These are phyloP conservation scores for Verticillium longisporum DNA, from an alignment of 2,329 filamentous ascomycete species.

Conservation along the genomic window DNA sequence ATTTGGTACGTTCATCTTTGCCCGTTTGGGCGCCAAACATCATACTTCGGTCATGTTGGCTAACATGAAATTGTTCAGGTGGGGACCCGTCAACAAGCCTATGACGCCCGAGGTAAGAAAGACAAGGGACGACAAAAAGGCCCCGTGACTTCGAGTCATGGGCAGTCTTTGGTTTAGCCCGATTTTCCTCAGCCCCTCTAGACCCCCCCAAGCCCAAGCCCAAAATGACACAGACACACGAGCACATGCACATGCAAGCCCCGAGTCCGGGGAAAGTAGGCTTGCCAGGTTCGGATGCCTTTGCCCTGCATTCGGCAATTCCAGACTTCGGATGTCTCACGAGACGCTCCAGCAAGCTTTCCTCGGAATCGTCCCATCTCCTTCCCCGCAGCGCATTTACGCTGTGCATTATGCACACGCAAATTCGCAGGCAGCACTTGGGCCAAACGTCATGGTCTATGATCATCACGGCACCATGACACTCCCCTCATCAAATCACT, in stretches of 20 bases:
- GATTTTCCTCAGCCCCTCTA: neutral
- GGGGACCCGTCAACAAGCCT: constrained; percentile 98
- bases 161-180: neutral
- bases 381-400: neutral
- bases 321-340: neutral
- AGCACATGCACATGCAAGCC: neutral
- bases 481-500: neutral
- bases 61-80: constrained; percentile 36
- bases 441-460: neutral
- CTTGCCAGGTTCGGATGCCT: neutral
- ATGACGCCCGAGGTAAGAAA: constrained; percentile 89
- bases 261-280: neutral
- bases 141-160: constrained; percentile 4
- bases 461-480: neutral
- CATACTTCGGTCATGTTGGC: constrained; percentile 6
- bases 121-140: neutral
- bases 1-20: constrained; percentile 59
- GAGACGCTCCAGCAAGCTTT: neutral
- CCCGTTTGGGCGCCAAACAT: neutral
- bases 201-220: neutral
- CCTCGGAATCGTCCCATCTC: neutral
- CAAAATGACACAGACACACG: neutral
- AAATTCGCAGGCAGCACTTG: too few species aligned
- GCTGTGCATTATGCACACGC: too few species aligned
- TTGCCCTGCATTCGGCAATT: neutral